A percentile compares a stretch with the other conserved stretches of the same genome.
These are phyloP conservation scores for Galerina marginata DNA, from an alignment of 768 basidiomycete species.

Conservation along the genomic window DNA sequence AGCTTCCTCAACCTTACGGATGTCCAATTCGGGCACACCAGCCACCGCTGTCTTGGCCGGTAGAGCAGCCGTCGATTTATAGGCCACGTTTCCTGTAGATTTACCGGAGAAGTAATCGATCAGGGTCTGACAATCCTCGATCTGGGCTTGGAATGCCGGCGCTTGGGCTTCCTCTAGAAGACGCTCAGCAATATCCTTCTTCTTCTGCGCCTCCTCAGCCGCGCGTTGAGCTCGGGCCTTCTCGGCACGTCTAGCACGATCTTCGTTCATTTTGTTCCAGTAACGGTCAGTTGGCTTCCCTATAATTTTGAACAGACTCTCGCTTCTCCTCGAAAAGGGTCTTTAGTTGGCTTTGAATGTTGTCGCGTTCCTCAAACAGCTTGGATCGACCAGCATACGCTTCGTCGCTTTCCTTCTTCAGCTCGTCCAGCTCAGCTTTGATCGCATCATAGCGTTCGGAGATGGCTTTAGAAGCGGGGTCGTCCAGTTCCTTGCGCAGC, in stretches of 20 bases:
- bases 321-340: conserved; percentile 78
- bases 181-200: conserved; percentile 76
- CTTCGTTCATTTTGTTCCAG: conserved; percentile 87
- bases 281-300: conserved; percentile 85
- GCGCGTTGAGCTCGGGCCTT: conserved; percentile 74
- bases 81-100: conserved; percentile 46
- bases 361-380: conserved; percentile 87
- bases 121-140: conserved; percentile 95
- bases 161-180: conserved; percentile 88
- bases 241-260: conserved; percentile 84
- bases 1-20: conserved; percentile 79
- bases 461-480: conserved; percentile 84
- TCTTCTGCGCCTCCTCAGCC: conserved; percentile 80
- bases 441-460: conserved; percentile 83
- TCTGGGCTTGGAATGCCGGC: conserved; percentile 91
- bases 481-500: conserved; percentile 83
- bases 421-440: conserved; percentile 81
- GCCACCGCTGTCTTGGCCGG: conserved; percentile 50
- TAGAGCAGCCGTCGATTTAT: conserved; percentile 40
- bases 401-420: conserved; percentile 89
- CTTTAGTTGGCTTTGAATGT: conserved; percentile 70
- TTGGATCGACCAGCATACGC: conserved; percentile 79
- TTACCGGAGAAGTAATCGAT: conserved; percentile 85
- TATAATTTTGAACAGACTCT: conserved; percentile 69
- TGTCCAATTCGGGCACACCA: conserved; percentile 81